Evolutionary conservation across 768 basidiomycete species (phyloP).

Genomic region (Stropharia rugosoannulata): DNA sequence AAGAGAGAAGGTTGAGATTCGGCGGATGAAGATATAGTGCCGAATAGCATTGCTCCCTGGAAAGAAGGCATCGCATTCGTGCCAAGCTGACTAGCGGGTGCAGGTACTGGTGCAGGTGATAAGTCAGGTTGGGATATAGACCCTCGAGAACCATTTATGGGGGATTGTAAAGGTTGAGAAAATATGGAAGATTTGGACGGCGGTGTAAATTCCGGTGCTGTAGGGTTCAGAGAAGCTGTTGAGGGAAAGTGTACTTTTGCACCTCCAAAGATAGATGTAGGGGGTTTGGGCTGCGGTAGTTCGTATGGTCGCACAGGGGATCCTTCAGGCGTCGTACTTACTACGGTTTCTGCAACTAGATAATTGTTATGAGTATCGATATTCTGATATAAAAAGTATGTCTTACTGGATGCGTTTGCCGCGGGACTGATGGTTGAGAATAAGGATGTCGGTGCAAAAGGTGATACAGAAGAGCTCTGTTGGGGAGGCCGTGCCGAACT

Average conservation of each 20-base stretch:
- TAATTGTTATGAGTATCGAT: not conserved
- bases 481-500: not conserved
- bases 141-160: slow-evolving; percentile 5
- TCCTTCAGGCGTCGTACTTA: too few relatives aligned
- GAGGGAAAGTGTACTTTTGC: not conserved
- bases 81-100: not conserved
- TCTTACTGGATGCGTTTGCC: not conserved
- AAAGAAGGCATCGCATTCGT: not conserved
- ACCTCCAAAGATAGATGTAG: slow-evolving; percentile 10
- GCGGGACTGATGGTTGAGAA: slow-evolving; percentile 3
- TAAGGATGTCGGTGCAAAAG: slow-evolving; percentile 1
- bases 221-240: slow-evolving; percentile 17
- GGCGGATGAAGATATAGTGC: not conserved
- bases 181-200: slow-evolving; percentile 5
- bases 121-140: not conserved
- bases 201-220: slow-evolving; percentile 24
- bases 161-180: slow-evolving; percentile 3
- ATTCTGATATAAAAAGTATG: not conserved
- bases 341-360: not conserved
- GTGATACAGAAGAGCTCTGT: not conserved
- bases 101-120: slow-evolving; percentile 4
- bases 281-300: not conserved
- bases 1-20: slow-evolving; percentile 7
- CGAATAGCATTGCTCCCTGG: slow-evolving; percentile 7
- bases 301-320: not conserved